Base-by-base conservation (phyloP, 805 yeast species). In the Clavispora asparagi region DNA sequence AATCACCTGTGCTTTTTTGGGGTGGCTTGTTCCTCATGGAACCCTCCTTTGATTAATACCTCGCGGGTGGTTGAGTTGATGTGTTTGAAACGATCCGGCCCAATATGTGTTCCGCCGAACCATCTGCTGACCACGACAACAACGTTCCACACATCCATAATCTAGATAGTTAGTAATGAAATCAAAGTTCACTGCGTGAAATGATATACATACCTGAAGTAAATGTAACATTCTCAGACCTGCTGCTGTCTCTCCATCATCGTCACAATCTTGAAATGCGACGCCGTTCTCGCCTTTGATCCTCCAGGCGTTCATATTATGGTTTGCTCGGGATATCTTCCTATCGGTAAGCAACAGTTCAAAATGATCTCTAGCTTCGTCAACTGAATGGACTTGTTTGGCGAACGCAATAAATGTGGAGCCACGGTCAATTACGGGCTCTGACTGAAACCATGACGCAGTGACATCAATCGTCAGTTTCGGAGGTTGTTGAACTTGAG, bases 221-320 rank as follows among this genome's bases (percentile, higher is more conserved):
- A 91, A 64, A 68, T 89, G 96, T 42, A 90, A 64, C 74, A 91
- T 68, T 47, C 97, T 70, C 6, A 91, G 81, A 9, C 99, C 99
- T 1, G 98, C 96, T 0, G 98, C 98, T 0, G 95, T 77, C 60
- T 94, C 99, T 3, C 99, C 99, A 60, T 92, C 99, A 62, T 94
- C 98, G 59, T 94, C 97, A 56, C 87, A 90, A 56, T 94, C 97
- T 56, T 87, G 94, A 41, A 74, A 77, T 32, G 76, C 72, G 0
- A 81, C 77, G 0, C 83, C 87, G 16, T 73, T 70, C 1, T 59
- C 67, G n/a, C 74, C 62, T 46, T 73, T 73, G 3, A 94, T 84
- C 51, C 98, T 70, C 85, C 92, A 91, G 0, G 96, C 94, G 13
- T 82, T 78, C 83, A 94, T 94, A 50, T 84, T 83, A 64, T 92